Evolutionary conservation across 2,329 filamentous ascomycete species (phyloP).

Genomic region (Endocalyx cinctus): DNA sequence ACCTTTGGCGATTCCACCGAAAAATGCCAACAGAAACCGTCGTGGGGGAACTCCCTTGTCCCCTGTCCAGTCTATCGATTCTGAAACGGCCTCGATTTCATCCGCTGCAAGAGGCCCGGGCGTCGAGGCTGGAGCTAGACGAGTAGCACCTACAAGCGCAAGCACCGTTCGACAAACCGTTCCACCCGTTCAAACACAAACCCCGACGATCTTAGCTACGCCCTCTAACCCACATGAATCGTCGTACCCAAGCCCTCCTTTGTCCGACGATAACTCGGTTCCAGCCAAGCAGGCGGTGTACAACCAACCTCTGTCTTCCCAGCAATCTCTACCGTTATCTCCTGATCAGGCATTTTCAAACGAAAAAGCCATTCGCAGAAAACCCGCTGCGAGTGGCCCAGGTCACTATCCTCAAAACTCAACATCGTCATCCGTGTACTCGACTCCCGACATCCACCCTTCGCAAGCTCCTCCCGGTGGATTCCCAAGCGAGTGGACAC

Average conservation of each 20-base stretch:
- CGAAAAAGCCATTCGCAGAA: slow-evolving; percentile 40
- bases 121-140: slow-evolving; percentile 2
- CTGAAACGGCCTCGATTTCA: slow-evolving; percentile 30
- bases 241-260: slow-evolving; percentile 34
- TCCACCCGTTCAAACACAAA: slow-evolving; percentile 20
- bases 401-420: slow-evolving; percentile 27
- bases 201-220: not conserved
- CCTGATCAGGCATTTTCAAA: slow-evolving; percentile 21
- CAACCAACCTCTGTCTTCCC: slow-evolving; percentile 6
- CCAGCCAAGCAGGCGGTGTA: slow-evolving; percentile 8
- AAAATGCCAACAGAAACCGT: slow-evolving; percentile 39
- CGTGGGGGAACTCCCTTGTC: slow-evolving; percentile 21
- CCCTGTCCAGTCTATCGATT: slow-evolving; percentile 26
- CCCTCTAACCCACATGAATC: slow-evolving; percentile 10
- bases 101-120: slow-evolving; percentile 8
- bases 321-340: slow-evolving; percentile 18
- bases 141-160: slow-evolving; percentile 19
- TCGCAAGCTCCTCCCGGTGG: slow-evolving; percentile 10
- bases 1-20: slow-evolving; percentile 53
- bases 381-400: slow-evolving; percentile 30
- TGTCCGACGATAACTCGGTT: slow-evolving; percentile 25
- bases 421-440: slow-evolving; percentile 32
- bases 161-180: slow-evolving; percentile 12
- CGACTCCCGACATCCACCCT: slow-evolving; percentile 24
- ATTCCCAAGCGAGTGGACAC: slow-evolving; percentile 36